phyloP scores from a whole-genome alignment of 2,329 filamentous ascomycete species.

The Pseudogymnoascus sp. region DNA sequence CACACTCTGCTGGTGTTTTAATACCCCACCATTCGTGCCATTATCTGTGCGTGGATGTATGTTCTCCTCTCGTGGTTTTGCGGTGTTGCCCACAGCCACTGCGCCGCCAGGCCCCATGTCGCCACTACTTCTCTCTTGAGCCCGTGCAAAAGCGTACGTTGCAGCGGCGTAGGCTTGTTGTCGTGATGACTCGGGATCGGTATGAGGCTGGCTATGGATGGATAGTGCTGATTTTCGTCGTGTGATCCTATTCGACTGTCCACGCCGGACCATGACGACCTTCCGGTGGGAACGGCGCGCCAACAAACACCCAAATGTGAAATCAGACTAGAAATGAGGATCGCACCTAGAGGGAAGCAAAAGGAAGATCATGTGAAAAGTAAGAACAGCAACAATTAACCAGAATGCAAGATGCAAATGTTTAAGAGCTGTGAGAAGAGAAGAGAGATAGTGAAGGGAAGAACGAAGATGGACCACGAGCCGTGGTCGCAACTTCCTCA shows the following conservation, averaged over 20 bases:
- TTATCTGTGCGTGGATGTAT: conserved; percentile 13
- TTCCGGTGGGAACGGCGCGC: neutral
- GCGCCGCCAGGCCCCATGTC: conserved; percentile 29
- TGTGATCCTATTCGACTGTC: conserved; percentile 27
- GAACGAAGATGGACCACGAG: conserved; percentile 19
- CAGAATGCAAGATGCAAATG: conserved; percentile 19
- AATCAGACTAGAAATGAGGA: neutral
- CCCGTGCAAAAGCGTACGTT: conserved; percentile 48
- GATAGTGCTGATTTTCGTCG: conserved; percentile 46
- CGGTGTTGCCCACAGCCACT: conserved; percentile 13
- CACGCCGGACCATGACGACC: conserved; percentile 26
- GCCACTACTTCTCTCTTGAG: conserved; percentile 34
- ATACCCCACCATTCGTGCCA: neutral
- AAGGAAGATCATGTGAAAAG: neutral
- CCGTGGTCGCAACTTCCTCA: neutral
- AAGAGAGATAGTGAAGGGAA: conserved; percentile 22
- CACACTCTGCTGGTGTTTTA: conserved; percentile 45
- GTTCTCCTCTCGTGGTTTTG: conserved; percentile 11
- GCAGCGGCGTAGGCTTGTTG: conserved; percentile 57
- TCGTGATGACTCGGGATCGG: conserved; percentile 41
- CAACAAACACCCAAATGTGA: neutral
- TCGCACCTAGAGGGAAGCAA: neutral
- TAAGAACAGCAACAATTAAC: conserved; percentile 9
- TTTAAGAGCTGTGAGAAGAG: conserved; percentile 21
- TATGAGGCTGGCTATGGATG: conserved; percentile 38